Evolutionary conservation across 495 filamentous ascomycete genomes (phyloP), one percentile per base, ranked within the genome.

Genomic region (Talaromyces ruber): DNA sequence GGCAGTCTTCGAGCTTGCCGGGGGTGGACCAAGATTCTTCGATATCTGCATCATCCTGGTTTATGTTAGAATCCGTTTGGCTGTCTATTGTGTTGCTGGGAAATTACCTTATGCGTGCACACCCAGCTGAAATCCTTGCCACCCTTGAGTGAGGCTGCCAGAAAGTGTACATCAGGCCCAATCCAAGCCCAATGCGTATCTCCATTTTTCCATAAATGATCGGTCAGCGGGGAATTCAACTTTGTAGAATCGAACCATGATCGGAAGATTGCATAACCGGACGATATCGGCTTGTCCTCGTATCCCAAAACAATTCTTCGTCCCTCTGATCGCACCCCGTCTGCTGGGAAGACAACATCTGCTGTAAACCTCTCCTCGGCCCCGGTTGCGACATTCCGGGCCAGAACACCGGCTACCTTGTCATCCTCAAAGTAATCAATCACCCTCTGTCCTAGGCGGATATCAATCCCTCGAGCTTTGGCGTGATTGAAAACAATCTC

Each of bases 61-160:
- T 14, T 3, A 26, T 86, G 81, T 62, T 87, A 84, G 25, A 71
- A 74, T 2, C 83, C 83, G 75, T 74, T 30, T 43, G 2, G 8
- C 16, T 21, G 43, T 21, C 43, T 18, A 18, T 47, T 39, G 3
- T 16, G 12, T 12, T 16, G 34, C 34, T 16, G 34, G 34, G 43
- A 14, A 9, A 47, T 1, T 5, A 66, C 67, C 59, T 79, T 80
- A 64, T 89, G 86, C 8, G 87, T 89, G 39, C 86, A 81, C 16
- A 88, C 87, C 87, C 86, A 90, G 62, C 84, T 86, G 47, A 87
- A 84, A 63, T 89, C 86, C 28, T 76, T 76, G 0, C 86, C 85
- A 60, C 78, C 77, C 71, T 87, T 86, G 67, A 86, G 78, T 5
- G 78, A 82, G 9, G 79, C 80, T 25, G 82, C 82, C 54, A 88